Conservation (phyloP, 805 yeast species). For the Pichia paraexigua region DNA sequence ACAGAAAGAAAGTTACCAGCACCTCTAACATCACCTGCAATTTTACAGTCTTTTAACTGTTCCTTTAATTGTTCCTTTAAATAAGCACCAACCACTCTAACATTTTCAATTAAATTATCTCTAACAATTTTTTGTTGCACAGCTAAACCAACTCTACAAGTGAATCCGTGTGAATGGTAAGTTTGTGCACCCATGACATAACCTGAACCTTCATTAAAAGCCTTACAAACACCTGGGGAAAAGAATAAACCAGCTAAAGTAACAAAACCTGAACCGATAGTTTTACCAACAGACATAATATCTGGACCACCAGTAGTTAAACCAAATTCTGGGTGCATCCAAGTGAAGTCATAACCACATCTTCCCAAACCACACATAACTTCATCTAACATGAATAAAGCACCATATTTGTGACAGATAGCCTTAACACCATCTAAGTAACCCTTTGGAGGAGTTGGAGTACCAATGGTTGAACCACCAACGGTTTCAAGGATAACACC, state of each 20-base stretch:
- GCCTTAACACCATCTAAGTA: constrained; percentile 39
- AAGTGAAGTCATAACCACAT: constrained; percentile 39
- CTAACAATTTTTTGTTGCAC: constrained; percentile 36
- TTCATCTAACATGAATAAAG: constrained; percentile 43
- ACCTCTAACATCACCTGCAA: constrained; percentile 57
- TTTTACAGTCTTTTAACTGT: constrained; percentile 28
- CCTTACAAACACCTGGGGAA: constrained; percentile 32
- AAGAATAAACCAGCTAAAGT: constrained; percentile 41
- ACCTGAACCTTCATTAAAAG: constrained; percentile 33
- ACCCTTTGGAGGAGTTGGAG: constrained; percentile 38
- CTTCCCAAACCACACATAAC: constrained; percentile 54
- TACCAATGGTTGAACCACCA: constrained; percentile 40
- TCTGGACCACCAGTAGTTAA: constrained; percentile 38
- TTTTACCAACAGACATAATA: constrained; percentile 40
- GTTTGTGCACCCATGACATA: constrained; percentile 40
- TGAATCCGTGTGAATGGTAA: constrained; percentile 39
- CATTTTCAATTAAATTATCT: constrained; percentile 32
- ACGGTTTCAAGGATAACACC: constrained; percentile 39
- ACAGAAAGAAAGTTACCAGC: constrained; percentile 53
- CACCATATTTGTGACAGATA: constrained; percentile 44
- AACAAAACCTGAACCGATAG: constrained; percentile 43
- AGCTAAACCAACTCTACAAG: constrained; percentile 38
- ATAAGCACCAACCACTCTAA: constrained; percentile 35
- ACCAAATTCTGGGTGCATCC: constrained; percentile 23
- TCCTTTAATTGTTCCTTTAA: constrained; percentile 32